These are phyloP conservation scores for Breynia disticha DNA, from an alignment of 441 rosid genomes.

Conservation along the genomic window DNA sequence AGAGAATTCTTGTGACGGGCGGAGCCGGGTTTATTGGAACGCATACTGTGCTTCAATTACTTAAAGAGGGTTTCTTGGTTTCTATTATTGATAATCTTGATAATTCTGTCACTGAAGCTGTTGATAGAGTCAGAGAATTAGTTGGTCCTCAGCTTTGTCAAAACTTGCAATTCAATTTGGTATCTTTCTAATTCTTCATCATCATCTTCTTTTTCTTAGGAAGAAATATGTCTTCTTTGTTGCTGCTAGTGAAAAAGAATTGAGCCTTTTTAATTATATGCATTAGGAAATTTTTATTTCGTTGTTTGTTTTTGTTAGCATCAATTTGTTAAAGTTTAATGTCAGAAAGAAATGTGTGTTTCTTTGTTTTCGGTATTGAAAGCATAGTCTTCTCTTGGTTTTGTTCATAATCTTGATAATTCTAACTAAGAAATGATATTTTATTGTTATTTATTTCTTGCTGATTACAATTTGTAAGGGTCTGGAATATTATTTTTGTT, in stretches of 20 bases:
- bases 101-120: constrained; percentile 53
- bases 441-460: not conserved
- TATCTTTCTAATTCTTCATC: constrained; percentile 19
- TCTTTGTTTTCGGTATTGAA: too few species aligned
- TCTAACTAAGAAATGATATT: not conserved
- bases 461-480: not conserved
- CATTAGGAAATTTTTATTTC: too few species aligned
- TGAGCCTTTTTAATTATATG: too few species aligned
- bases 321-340: too few species aligned
- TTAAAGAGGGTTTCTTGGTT: constrained; percentile 50
- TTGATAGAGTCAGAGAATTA: constrained; percentile 53
- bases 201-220: not conserved
- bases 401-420: not conserved
- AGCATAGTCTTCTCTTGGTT: not conserved
- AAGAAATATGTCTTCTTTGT: too few species aligned
- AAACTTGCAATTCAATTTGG: constrained; percentile 37
- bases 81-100: constrained; percentile 76
- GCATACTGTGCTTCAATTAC: constrained; percentile 82
- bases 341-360: too few species aligned
- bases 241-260: too few species aligned
- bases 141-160: constrained; percentile 58
- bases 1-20: constrained; percentile 60
- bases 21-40: constrained; percentile 96
- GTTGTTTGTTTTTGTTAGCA: too few species aligned
- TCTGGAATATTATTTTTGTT: not conserved